phyloP scores from a whole-genome alignment of 768 basidiomycete species.

The Mycena vulgaris region DNA sequence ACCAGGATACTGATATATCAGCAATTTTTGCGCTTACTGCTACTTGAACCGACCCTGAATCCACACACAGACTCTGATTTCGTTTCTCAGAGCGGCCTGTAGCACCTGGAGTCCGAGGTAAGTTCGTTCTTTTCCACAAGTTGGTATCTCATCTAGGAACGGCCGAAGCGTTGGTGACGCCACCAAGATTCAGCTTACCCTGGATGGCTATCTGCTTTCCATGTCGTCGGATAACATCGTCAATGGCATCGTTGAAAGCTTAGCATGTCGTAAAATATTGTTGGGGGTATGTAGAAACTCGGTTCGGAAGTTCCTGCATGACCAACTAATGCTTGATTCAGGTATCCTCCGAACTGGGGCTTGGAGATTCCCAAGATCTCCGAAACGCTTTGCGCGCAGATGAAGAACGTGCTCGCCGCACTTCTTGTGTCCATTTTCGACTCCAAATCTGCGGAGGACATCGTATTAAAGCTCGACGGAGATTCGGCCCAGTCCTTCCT shows the following conservation, averaged over 20 bases:
- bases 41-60: too few relatives aligned
- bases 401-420: constrained; percentile 9
- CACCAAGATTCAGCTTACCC: not conserved
- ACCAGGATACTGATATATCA: too few relatives aligned
- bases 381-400: not conserved
- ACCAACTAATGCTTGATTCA: not conserved
- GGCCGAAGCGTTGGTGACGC: not conserved
- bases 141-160: too few relatives aligned
- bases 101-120: not conserved
- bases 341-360: constrained; percentile 15
- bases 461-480: too few relatives aligned
- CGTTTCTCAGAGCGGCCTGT: not conserved
- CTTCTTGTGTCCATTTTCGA: constrained; percentile 5
- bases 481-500: too few relatives aligned
- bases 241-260: constrained; percentile 17
- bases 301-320: not conserved
- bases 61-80: not conserved
- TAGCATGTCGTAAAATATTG: constrained; percentile 19
- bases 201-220: constrained; percentile 1
- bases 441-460: constrained; percentile 5
- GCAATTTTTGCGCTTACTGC: too few relatives aligned
- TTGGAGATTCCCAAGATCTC: constrained; percentile 2
- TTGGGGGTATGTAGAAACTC: constrained; percentile 8
- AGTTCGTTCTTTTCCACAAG: not conserved
- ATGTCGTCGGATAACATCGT: constrained; percentile 11